Evolutionary conservation across 352 stramenopile genomes (phyloP), one percentile per base, ranked within the genome.

Genomic region (Elongisporangium prolatum): DNA sequence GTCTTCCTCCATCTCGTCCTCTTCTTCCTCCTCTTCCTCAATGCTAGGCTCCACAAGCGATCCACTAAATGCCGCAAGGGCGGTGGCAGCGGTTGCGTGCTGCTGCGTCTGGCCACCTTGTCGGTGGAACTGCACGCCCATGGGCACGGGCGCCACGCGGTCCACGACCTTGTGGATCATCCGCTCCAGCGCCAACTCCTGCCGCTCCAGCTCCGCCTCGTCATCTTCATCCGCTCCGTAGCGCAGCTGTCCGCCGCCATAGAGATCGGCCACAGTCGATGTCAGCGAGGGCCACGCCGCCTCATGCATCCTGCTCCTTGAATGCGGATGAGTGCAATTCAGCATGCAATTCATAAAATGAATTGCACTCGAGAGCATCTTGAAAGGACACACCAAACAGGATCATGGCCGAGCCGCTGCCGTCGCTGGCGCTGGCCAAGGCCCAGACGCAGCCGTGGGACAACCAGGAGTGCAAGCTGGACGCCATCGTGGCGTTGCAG

Each of bases 111-210:
- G 34, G 16, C n/a, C 38, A 16, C 48, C 9, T 50, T 71, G 50
- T 17, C 70, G 74, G 40, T 87, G 73, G 56, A 86, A 89, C 51
- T 81, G 81, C 38, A 85, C 67, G 17, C 80, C 80, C 16, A 88
- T 88, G 1, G 80, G 80, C n/a, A 64, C 51, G 0, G 77, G 57
- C 16, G 74, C 80, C 48, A 64, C 61, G 6, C 77, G 75, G 38
- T 81, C 69, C 28, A 90, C 80, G 17, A 88, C 59, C 55, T 71
- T 60, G 25, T 75, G 75, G 37, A 88, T 63, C 24, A 69, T 83
- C 0, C 57, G 68, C 64, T 84, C 74, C 21, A 90, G 57, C 22
- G 74, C 74, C 51, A 66, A 61, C 57, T 90, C 80, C 56, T 88
- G 72, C 13, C 67, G 68, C 28, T 90, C 80, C 16, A 90, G 59